Percentiles rank a stretch among this genome's conserved stretches.
phyloP scores from a whole-genome alignment of 2,329 filamentous ascomycete genomes.

The Cyanodermella asteris region DNA sequence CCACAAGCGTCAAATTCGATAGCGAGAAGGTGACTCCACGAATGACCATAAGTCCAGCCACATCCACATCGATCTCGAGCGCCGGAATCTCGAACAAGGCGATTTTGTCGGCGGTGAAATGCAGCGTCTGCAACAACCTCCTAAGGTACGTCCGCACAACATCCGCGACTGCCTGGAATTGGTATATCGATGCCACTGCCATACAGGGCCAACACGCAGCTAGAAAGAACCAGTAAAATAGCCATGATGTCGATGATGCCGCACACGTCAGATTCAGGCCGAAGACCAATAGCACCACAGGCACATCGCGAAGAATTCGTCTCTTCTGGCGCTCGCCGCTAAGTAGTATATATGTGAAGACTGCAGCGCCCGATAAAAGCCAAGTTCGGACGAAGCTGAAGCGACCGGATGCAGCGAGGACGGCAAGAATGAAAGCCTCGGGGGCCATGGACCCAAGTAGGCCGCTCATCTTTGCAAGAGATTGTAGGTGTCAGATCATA shows the following conservation, averaged over 20 bases:
- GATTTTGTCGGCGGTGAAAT: conserved; percentile 30
- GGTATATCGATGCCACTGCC: conserved; percentile 22
- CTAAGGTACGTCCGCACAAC: conserved; percentile 16
- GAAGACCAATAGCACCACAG: conserved; percentile 25
- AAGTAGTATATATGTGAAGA: conserved; percentile 16
- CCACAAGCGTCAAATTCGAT: conserved; percentile 26
- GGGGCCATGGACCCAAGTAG: no score
- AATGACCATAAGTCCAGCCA: conserved; percentile 29
- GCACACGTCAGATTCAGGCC: conserved; percentile 25
- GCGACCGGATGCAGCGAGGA: no score
- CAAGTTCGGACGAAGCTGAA: no score
- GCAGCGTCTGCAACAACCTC: conserved; percentile 19
- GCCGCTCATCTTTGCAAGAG: no score
- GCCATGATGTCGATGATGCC: conserved; percentile 29
- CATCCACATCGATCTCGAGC: conserved; percentile 31
- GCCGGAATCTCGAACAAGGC: conserved; percentile 28
- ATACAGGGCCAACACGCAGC: conserved; percentile 20
- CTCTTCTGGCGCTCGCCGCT: conserved; percentile 14
- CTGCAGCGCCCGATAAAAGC: conserved; percentile 20
- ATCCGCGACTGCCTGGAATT: conserved; percentile 20
- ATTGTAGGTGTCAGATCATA: no score
- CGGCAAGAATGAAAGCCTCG: no score
- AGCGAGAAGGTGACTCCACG: conserved; percentile 30
- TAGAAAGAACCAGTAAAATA: conserved; percentile 24
- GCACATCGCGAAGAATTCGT: conserved; percentile 22